Base-by-base conservation (phyloP, 805 yeast species). In the Peterozyma toletana region DNA sequence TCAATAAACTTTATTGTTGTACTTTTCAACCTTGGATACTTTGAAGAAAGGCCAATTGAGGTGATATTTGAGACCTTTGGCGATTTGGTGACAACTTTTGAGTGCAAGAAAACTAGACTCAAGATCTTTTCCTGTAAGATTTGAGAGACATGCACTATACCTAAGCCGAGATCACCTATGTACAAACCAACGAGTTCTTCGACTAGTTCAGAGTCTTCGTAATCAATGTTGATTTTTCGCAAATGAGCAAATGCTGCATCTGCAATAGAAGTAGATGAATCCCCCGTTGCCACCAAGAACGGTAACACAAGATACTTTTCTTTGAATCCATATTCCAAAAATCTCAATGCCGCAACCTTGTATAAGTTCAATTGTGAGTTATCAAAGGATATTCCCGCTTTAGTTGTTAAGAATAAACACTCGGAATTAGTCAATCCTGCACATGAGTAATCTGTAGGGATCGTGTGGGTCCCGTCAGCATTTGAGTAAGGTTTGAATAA, bases 341-440 rank as follows among this genome's bases (percentile, higher is more conserved):
- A 61, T 52, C 69, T 51, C 48, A 75, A 39, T 1, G 76, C 63
- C 10, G 71, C 66, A 5, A 45, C 48, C 47, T 73, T 78, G 40
- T 64, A 68, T 5, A 45, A 51, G 1, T 62, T 49, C 36, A 86
- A 58, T 15, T 73, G 77, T 0, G 68, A 69, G 5, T 66, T 63
- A 42, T 75, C 75, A 53, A 75, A 80, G 0, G 74, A 59, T 0
- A 80, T 75, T 27, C 90, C 91, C 2, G 91, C 87, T 49, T 76
- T 76, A 43, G 70, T 71, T 0, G 87, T 82, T 51, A 87, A 77
- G 51, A 82, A 86, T 1, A 75, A 57, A 15, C 75, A 71, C 36
- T 83, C 88, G 0, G 56, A 56, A 0, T 68, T 58, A 11, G 81
- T 66, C 41, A 89, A 61, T 0, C 96, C 96, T 0, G 91, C 88